A percentile compares a stretch with the other conserved stretches of the same genome.
Evolutionary conservation across 495 filamentous ascomycete genomes (phyloP).

Genomic region (Penicillium angulare): DNA sequence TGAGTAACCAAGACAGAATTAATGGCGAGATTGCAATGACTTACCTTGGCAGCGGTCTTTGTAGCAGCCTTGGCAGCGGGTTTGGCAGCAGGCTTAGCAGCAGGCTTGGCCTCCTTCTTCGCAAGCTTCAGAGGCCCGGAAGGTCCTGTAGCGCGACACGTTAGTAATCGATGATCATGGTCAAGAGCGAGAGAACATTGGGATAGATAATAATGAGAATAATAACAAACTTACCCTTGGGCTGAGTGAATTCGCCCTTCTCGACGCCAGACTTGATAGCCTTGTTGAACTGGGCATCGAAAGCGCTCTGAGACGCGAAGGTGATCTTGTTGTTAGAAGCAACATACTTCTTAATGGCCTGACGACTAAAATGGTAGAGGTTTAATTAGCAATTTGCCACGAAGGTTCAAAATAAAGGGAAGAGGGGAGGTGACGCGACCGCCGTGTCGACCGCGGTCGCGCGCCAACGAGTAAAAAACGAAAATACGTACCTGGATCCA

Average conservation of each 20-base stretch:
- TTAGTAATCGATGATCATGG: constrained; percentile 41
- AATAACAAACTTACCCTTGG: constrained; percentile 73
- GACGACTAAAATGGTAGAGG: constrained; percentile 60
- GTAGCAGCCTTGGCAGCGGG: constrained; percentile 32
- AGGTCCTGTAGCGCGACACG: constrained; percentile 56
- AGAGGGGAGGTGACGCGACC: constrained; percentile 5
- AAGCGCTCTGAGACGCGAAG: constrained; percentile 64
- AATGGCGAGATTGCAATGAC: background rate
- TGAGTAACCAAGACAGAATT: background rate
- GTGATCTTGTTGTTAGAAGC: constrained; percentile 88
- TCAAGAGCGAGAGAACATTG: constrained; percentile 3
- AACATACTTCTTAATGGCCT: constrained; percentile 98
- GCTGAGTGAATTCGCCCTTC: constrained; percentile 84
- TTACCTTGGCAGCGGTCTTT: constrained; percentile 26
- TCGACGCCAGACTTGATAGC: constrained; percentile 87
- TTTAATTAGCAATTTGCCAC: constrained; percentile 11
- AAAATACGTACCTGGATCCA: constrained; percentile 57
- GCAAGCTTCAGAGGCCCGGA: constrained; percentile 96
- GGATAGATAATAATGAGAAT: background rate
- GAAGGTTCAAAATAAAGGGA: background rate
- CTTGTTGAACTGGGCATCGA: constrained; percentile 91
- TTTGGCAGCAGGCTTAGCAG: constrained; percentile 53
- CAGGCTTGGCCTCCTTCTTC: constrained; percentile 71
- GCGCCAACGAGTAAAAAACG: constrained; percentile 11
- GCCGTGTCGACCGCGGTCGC: constrained; percentile 1